Evolutionary conservation across 2,329 filamentous ascomycete species (phyloP).

Genomic region (Coniochaeta sp.): DNA sequence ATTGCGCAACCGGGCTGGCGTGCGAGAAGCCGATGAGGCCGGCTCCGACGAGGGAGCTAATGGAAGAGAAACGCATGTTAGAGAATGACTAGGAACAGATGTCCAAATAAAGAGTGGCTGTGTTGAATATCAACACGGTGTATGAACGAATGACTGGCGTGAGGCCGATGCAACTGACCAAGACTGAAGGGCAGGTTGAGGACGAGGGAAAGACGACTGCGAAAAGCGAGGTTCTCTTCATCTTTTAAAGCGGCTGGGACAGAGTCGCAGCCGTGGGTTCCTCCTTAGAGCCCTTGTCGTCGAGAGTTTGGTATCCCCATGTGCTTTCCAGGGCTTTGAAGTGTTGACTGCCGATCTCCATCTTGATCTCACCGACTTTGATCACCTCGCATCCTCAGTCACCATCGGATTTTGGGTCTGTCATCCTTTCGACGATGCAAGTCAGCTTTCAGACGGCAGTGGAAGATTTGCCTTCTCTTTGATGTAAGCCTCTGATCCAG

Average conservation of each 20-base stretch:
- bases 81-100: conserved; percentile 2
- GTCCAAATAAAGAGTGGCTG: conserved; percentile 1
- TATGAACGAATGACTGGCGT: neutral
- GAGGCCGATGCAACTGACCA: neutral
- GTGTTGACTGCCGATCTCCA: neutral
- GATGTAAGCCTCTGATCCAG: too few relatives aligned
- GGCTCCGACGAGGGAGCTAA: conserved; percentile 3
- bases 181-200: neutral
- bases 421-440: too few relatives aligned
- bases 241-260: neutral
- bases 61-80: conserved; percentile 4
- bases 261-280: neutral
- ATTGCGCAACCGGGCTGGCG: neutral
- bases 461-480: too few relatives aligned
- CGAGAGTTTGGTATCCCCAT: neutral
- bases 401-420: neutral
- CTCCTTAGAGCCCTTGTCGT: neutral
- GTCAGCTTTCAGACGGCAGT: too few relatives aligned
- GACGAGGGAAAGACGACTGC: neutral
- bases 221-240: neutral
- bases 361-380: neutral
- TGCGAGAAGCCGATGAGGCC: neutral
- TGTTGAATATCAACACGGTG: conserved; percentile 2
- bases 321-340: neutral
- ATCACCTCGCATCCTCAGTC: too few relatives aligned